Evolutionary conservation across 495 filamentous ascomycete genomes (phyloP), one percentile per base, ranked within the genome.

Genomic region (Penicillium waksmanii): DNA sequence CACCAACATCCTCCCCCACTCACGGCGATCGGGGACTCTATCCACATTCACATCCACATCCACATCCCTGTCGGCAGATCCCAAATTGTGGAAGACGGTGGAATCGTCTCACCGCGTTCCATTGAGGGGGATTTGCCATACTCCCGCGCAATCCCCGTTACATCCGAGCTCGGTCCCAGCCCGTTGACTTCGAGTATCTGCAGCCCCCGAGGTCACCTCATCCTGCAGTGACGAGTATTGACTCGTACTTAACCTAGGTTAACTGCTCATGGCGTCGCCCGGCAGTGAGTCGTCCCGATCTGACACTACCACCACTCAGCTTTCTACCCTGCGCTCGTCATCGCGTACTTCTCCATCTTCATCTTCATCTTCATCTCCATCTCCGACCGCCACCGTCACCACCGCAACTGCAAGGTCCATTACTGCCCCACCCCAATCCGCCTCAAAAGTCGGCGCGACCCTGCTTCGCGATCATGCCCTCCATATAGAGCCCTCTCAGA

Each of bases 391-490:
- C 33, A 48, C 59, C n/a, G 15, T 57, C 40, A 54, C 42, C 34
- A 54, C 42, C n/a, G 42, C 42, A n/a, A 40, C 36, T 40, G 36
- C 15, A 2, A 12, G 15, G 8, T 15, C 27, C 15, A 38, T 38
- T 9, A n/a, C 67, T 61, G 65, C 67, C 64, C 61, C 59, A 61
- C 55, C 65, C 53, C 59, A 61, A 51, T 64, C 57, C 51, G 47
- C 65, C n/a, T 61, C 68, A 19, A 63, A 58, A 38, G 60, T 73
- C 63, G 69, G 72, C 55, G 69, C 76, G 15, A 73, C 74, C 11
- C 73, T 79, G 33, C 76, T 76, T 25, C 75, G 73, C 57, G 79
- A 82, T 49, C 76, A 79, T 78, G 75, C 71, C 56, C 64, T 65
- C 53, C 66, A 75, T 60, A 73, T 79, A 73, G 72, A 75, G 52